Evolutionary conservation across 768 basidiomycete genomes (phyloP).

Genomic region (Holtermanniella nyarrowii): DNA sequence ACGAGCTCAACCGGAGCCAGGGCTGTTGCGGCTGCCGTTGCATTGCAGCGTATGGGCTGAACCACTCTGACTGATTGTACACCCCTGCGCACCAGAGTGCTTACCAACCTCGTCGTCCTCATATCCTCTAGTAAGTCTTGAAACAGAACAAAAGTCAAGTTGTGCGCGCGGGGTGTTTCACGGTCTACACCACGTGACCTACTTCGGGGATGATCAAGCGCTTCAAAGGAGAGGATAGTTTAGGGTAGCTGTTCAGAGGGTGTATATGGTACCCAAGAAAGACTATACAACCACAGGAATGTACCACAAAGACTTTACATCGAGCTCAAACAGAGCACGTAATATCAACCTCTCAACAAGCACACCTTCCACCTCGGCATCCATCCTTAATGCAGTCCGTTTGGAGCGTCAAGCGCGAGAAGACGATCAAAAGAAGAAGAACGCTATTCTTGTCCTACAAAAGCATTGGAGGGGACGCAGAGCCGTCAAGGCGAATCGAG

Average conservation of each 20-base stretch:
- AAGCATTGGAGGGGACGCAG: constrained; percentile 28
- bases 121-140: too few relatives aligned
- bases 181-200: background rate
- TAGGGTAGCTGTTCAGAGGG: background rate
- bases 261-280: too few relatives aligned
- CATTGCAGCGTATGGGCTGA: too few relatives aligned
- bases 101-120: too few relatives aligned
- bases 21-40: too few relatives aligned
- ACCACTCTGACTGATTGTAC: too few relatives aligned
- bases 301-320: background rate
- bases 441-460: constrained; percentile 24
- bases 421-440: constrained; percentile 13
- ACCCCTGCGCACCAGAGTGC: too few relatives aligned
- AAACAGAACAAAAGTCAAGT: too few relatives aligned
- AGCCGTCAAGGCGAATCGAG: constrained; percentile 6
- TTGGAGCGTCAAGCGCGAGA: constrained; percentile 30
- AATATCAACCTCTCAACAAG: constrained; percentile 35
- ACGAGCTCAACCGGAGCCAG: too few relatives aligned
- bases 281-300: too few relatives aligned
- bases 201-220: background rate
- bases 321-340: background rate
- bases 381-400: constrained; percentile 23
- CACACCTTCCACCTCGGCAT: constrained; percentile 24
- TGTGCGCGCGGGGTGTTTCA: too few relatives aligned
- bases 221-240: background rate